Base-by-base conservation (phyloP, 2,329 filamentous ascomycete genomes). In the Tympanopsis confertula region DNA sequence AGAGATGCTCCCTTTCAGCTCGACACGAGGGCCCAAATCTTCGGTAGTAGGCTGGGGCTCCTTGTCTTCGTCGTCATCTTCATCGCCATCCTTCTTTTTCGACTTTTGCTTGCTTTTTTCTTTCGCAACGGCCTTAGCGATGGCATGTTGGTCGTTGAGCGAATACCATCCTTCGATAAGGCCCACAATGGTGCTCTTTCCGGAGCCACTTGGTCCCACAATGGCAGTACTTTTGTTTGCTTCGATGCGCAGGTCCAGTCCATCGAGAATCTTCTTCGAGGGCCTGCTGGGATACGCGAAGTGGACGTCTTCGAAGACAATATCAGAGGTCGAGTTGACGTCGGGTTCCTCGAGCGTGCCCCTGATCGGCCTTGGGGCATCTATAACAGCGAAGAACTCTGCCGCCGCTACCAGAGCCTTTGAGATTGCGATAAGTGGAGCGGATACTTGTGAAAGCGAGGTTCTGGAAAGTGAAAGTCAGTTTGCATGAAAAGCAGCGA, bases 381-480 rank as follows among this genome's bases (percentile, higher is more conserved):
- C 66, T 36, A 70, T 70, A 38, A 75, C 65, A 30, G 61, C 61
- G 43, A 74, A 74, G 47, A 76, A 74, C 39, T 74, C 67, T 45
- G 68, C 70, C 3, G 71, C 71, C 4, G 71, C 71, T 4, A 74
- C 68, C 30, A 63, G 69, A 19, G 71, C 71, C 47, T 74, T 75
- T 44, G 68, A 61, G 2, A 71, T 62, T 5, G 74, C 71, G n/a
- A 78, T 63, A 3, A 78, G 50, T 0, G 75, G 74, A 0, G 68
- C 71, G 1, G 74, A 69, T 14, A 74, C 65, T 17, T 69, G 65
- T 47, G 75, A 66, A 2, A 78, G 50, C 2, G 72, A 71, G 35
- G 76, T 63, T 5, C n/a, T n/a, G n/a, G n/a, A n/a, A n/a, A n/a
- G n/a, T n/a, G n/a, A n/a, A n/a, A n/a, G n/a, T n/a, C n/a, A n/a